Evolutionary conservation across 352 stramenopile species (phyloP), one percentile per base, ranked within the genome.

Genomic region (Globisporangium alternatum): DNA sequence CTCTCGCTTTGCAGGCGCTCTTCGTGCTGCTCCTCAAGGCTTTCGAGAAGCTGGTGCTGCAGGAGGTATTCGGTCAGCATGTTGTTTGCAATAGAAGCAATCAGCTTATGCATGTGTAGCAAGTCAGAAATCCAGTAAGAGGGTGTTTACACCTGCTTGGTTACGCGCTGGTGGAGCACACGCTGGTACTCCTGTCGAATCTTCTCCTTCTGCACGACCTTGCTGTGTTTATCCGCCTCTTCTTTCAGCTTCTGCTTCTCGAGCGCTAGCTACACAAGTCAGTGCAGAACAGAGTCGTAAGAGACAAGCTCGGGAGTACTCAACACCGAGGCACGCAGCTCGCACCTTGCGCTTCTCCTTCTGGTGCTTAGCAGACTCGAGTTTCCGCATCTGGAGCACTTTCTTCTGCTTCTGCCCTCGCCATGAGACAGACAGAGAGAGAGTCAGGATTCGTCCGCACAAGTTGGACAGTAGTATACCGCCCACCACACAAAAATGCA

Each of bases 291-390:
- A 17, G 19, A 37, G 22, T 2, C 25, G 13, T 21, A 21, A 37
- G 21, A 5, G 12, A 49, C 15, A 28, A 28, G 25, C 25, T 28
- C 25, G 25, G 25, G 25, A 28, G 25, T 28, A 28, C 25, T 28
- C 25, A 28, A 28, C 25, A 28, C 25, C 25, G 25, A 28, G 25
- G 25, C 25, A 28, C 2, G 25, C 25, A 28, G 25, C 25, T 28
- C 2, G 25, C 45, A 86, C 80, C 75, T 88, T 72, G 5, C 45
- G 67, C 48, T 68, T 80, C 53, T 89, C 80, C 57, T 85, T 89
- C 61, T 87, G 75, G 19, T 75, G 58, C 5, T 72, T 72, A 31
- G 78, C 78, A 7, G 64, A 62, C 45, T 88, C 73, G 17, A 65
- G 61, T n/a, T 83, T 86, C 28, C 70, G 77, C 33, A 62, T 60